Percentiles rank a stretch among this genome's conserved stretches.
These are phyloP conservation scores for Solanum megistacrolobum DNA, from an alignment of 257 asterid genomes.

Conservation along the genomic window DNA sequence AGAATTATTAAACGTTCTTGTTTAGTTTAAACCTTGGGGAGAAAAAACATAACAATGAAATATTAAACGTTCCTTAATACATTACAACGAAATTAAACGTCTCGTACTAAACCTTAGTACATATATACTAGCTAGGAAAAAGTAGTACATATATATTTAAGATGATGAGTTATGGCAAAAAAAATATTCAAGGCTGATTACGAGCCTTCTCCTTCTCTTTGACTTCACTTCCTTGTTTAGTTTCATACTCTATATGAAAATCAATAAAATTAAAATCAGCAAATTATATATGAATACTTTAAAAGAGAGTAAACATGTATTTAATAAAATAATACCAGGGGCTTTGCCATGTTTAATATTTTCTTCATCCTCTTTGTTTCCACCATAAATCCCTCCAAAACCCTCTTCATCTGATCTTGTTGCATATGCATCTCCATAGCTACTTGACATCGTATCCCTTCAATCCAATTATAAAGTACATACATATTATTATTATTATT, in stretches of 20 bases:
- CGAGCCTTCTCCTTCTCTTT: constrained; percentile 58
- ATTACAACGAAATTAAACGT: neutral
- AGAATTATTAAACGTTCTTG: too few species aligned
- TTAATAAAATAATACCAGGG: neutral
- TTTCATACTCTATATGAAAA: constrained; percentile 18
- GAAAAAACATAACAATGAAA: too few species aligned
- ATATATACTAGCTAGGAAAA: too few species aligned
- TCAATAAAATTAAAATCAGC: neutral
- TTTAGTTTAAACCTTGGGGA: too few species aligned
- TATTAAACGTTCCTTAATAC: too few species aligned
- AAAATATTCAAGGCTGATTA: constrained; percentile 11
- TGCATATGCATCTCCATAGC: constrained; percentile 57
- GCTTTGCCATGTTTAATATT: constrained; percentile 6
- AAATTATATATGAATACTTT: neutral
- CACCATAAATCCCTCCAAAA: constrained; percentile 49
- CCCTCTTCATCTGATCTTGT: constrained; percentile 77
- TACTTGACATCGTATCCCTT: constrained; percentile 37
- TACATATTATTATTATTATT: neutral
- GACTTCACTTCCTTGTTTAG: constrained; percentile 51
- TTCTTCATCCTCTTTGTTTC: constrained; percentile 29
- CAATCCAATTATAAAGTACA: neutral
- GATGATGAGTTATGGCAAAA: neutral
- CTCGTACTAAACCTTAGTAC: neutral
- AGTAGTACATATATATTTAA: too few species aligned
- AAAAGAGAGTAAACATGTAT: neutral